Evolutionary conservation across 2,329 filamentous ascomycete genomes (phyloP), one percentile per base, ranked within the genome.

Genomic region (Alternaria burnsii): DNA sequence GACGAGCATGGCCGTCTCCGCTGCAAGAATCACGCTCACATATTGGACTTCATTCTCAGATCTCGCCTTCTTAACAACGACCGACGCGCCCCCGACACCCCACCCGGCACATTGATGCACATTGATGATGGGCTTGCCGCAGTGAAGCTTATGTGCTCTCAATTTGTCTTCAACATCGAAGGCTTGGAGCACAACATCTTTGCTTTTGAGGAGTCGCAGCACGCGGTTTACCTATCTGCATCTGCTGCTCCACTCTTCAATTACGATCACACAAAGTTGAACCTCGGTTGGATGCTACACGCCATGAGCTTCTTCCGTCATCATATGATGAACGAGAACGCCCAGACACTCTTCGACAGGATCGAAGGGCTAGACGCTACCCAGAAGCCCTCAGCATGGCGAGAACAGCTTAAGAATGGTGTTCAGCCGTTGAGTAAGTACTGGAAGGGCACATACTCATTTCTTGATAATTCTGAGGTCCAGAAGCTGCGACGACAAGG

Each of bases 371-470:
- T 85, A 8, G 66, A 74, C 1, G 46, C 50, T 0, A 44, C 69
- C 22, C 76, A 84, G 43, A 75, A 71, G 53, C 83, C 83, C 12
- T 77, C 77, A n/a, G 72, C 76, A 6, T 84, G 82, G 82, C 65
- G 72, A 12, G 70, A 70, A n/a, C 68, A 69, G 11, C 58, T 84
- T 3, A 65, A 71, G 16, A 59, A 71, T n/a, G 77, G 74, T 5
- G 72, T 72, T 1, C 66, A 76, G 22, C 65, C 68, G 10, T 63
- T 86, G 18, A 79, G 78, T 3, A 78, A 65, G 14, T 63, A 80
- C 60, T 87, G 84, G 84, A 85, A 83, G 63, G 83, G 84, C 12
- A 82, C 80, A 22, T 85, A 84, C 61, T 76, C 80, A 4, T 83
- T 75, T 63, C 65, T 83, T 22, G 69, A 77, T 2, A 65, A 66